These are phyloP conservation scores for Metarhizium sp. DNA, from an alignment of 2,329 filamentous ascomycete genomes.

Conservation along the genomic window DNA sequence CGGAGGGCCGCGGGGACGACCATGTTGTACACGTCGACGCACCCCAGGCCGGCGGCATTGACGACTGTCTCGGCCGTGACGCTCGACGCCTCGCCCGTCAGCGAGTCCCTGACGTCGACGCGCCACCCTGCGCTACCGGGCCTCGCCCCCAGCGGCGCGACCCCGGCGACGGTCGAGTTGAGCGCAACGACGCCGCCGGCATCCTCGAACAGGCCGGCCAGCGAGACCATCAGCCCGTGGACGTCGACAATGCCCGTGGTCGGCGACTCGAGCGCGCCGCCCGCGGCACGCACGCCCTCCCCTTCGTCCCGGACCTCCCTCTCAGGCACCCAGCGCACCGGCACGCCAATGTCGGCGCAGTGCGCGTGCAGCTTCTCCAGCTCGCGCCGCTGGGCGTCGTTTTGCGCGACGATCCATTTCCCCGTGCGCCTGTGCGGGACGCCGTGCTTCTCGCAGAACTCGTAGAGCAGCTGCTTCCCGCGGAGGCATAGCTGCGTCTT, in stretches of 20 bases:
- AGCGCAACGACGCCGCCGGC: slow-evolving; percentile 66
- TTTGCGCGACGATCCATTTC: slow-evolving; percentile 95
- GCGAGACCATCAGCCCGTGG: slow-evolving; percentile 72
- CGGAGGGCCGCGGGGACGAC: slow-evolving; percentile 52
- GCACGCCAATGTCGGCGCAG: slow-evolving; percentile 43
- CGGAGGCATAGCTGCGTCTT: slow-evolving; percentile 78
- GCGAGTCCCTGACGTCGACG: slow-evolving; percentile 43
- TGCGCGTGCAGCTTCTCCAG: slow-evolving; percentile 42
- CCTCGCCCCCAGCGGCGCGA: slow-evolving; percentile 38
- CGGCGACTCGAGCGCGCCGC: slow-evolving; percentile 72
- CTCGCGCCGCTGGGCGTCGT: slow-evolving; percentile 55
- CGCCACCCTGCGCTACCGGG: slow-evolving; percentile 58
- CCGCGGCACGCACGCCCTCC: slow-evolving; percentile 62
- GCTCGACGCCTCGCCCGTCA: slow-evolving; percentile 36
- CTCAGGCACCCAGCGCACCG: slow-evolving; percentile 58
- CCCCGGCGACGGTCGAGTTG: slow-evolving; percentile 51
- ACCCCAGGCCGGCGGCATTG: slow-evolving; percentile 77
- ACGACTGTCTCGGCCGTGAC: slow-evolving; percentile 71
- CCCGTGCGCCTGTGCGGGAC: slow-evolving; percentile 69
- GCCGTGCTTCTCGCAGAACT: slow-evolving; percentile 55
- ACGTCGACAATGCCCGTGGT: slow-evolving; percentile 87
- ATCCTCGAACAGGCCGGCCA: slow-evolving; percentile 71
- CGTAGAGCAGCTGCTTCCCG: slow-evolving; percentile 71
- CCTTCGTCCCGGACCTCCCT: slow-evolving; percentile 57
- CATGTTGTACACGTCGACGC: slow-evolving; percentile 72